Conservation (phyloP, 2,329 filamentous ascomycete species). For the Epichloe brachyelytri region DNA sequence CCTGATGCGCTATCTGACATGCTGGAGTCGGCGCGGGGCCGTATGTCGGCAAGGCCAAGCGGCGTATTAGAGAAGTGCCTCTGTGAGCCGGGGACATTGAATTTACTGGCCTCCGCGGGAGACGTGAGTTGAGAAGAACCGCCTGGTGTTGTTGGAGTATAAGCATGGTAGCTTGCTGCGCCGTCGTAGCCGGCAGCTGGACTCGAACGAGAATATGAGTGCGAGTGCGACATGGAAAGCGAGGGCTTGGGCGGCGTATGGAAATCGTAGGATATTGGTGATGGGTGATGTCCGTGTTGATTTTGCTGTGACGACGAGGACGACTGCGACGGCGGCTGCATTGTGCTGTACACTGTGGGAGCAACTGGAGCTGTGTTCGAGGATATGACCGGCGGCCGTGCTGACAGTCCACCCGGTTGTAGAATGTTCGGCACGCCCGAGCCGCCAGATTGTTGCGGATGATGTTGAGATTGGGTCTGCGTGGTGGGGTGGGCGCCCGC, state of each 20-base stretch:
- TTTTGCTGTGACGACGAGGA: constrained; percentile 23
- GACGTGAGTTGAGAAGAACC: constrained; percentile 52
- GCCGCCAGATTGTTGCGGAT: constrained; percentile 23
- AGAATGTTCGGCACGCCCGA: constrained; percentile 43
- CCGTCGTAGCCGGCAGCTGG: constrained; percentile 50
- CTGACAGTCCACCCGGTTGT: constrained; percentile 38
- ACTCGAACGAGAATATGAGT: constrained; percentile 76
- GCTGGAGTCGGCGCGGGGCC: constrained; percentile 71
- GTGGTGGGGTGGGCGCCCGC: constrained; percentile 23
- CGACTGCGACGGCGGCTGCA: constrained; percentile 20
- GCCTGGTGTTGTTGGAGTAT: constrained; percentile 52
- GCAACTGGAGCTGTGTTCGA: constrained; percentile 33
- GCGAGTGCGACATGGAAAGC: constrained; percentile 54
- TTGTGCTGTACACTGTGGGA: constrained; percentile 32
- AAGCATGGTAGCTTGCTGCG: constrained; percentile 41
- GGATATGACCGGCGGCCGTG: constrained; percentile 22
- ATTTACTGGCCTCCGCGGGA: constrained; percentile 38
- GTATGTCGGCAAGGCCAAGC: constrained; percentile 81
- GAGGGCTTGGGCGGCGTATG: constrained; percentile 53
- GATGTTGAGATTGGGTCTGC: constrained; percentile 12
- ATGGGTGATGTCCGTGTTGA: constrained; percentile 16
- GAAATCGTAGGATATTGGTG: constrained; percentile 39
- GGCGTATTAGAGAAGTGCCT: constrained; percentile 68
- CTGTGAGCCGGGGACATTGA: constrained; percentile 43
- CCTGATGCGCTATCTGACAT: constrained; percentile 60